Conservation (phyloP, 495 filamentous ascomycete genomes). For the Aspergillus wentii region DNA sequence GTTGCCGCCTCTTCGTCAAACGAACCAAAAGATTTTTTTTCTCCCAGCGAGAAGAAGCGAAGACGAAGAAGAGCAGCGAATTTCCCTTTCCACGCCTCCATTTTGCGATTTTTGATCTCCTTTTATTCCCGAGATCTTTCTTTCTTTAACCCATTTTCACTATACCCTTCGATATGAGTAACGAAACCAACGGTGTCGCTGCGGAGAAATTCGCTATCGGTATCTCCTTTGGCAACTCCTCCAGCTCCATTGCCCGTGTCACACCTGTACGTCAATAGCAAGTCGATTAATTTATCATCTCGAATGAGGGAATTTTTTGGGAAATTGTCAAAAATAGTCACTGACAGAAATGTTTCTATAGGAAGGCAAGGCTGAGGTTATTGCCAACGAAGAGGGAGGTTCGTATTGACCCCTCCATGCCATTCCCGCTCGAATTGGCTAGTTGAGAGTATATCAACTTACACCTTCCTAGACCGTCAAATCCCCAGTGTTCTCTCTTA, state of each 20-base stretch:
- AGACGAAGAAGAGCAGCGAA: conserved; percentile 25
- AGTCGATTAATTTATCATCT: background rate
- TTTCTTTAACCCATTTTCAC: conserved; percentile 9
- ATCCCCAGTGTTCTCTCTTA: conserved; percentile 94
- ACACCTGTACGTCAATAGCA: conserved; percentile 45
- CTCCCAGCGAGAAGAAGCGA: conserved; percentile 6
- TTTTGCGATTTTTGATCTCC: conserved; percentile 10
- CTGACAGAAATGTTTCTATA: conserved; percentile 23
- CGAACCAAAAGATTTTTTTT: conserved; percentile 21
- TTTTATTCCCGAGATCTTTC: conserved; percentile 11
- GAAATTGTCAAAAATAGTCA: background rate
- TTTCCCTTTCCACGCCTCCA: conserved; percentile 7
- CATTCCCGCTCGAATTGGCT: background rate
- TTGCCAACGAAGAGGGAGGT: conserved; percentile 99
- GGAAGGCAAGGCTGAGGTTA: conserved; percentile 95
- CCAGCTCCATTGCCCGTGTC: conserved; percentile 92
- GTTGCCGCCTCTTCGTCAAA: conserved; percentile 14
- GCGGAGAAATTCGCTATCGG: conserved; percentile 75
- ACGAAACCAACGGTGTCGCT: conserved; percentile 37
- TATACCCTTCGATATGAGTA: conserved; percentile 46
- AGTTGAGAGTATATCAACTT: conserved; percentile 5
- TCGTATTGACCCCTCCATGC: too few species aligned
- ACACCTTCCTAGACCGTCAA: conserved; percentile 68
- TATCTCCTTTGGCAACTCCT: conserved; percentile 96
- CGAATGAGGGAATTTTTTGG: background rate